A percentile compares a stretch with the other conserved stretches of the same genome.
Evolutionary conservation across 805 yeast genomes (phyloP).

Genomic region (Wickerhamomyces bovis): DNA sequence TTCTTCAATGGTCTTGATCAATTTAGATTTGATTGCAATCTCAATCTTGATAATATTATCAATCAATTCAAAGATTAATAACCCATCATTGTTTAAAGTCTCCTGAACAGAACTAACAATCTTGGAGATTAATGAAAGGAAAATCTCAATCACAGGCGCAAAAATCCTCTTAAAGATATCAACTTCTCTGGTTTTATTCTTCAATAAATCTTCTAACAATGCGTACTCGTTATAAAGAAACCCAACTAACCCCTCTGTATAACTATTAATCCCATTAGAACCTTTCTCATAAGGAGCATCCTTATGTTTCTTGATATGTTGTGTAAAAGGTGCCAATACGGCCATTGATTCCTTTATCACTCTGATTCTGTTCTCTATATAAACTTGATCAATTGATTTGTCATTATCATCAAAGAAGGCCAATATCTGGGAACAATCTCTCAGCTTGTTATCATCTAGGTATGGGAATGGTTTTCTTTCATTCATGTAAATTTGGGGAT

Average conservation of each 20-base stretch:
- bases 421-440: conserved; percentile 36
- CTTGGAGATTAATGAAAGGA: conserved; percentile 30
- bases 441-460: conserved; percentile 29
- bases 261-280: conserved; percentile 49
- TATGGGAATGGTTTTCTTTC: conserved; percentile 37
- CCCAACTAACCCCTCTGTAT: conserved; percentile 45
- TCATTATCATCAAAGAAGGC: conserved; percentile 37
- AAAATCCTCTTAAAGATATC: conserved; percentile 29
- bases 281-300: conserved; percentile 56
- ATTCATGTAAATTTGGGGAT: conserved; percentile 36
- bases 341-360: conserved; percentile 39
- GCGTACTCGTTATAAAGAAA: conserved; percentile 45
- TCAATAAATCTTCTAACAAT: conserved; percentile 37
- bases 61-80: conserved; percentile 52
- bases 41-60: conserved; percentile 37
- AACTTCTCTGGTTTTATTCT: conserved; percentile 25
- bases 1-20: conserved; percentile 22
- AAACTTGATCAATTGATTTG: conserved; percentile 26
- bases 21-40: conserved; percentile 19
- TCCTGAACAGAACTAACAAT: conserved; percentile 35
- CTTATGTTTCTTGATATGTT: conserved; percentile 30
- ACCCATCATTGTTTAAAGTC: conserved; percentile 41
- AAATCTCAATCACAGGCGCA: conserved; percentile 32
- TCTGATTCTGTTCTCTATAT: conserved; percentile 37
- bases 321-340: conserved; percentile 40